Conservation (phyloP, 2,329 filamentous ascomycete species). For the Cadophora sp. region DNA sequence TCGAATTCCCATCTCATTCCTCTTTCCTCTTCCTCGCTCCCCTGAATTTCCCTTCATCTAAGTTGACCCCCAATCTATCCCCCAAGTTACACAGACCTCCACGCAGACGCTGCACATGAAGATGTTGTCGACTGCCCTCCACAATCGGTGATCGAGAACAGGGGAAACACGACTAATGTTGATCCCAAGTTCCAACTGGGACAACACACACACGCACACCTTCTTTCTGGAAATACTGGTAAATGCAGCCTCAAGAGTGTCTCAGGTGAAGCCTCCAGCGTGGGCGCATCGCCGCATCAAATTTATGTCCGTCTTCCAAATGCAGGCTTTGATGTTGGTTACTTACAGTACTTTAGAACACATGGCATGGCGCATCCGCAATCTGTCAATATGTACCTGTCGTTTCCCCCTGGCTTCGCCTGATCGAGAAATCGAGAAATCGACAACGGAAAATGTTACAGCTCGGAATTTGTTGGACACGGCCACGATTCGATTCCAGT, state of each 20-base stretch:
- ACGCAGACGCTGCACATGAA: conserved; percentile 12
- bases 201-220: not conserved
- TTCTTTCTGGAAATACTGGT: conserved; percentile 7
- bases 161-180: conserved; percentile 17
- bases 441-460: conserved; percentile 24
- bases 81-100: conserved; percentile 19
- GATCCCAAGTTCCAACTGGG: conserved; percentile 7
- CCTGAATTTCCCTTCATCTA: not conserved
- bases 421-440: too few relatives aligned
- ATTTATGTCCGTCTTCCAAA: not conserved
- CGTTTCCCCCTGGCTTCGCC: too few relatives aligned
- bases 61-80: conserved; percentile 8
- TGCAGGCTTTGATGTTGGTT: not conserved
- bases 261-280: conserved; percentile 18
- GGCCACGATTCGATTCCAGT: not conserved
- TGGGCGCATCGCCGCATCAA: conserved; percentile 8
- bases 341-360: conserved; percentile 14
- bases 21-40: not conserved
- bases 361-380: conserved; percentile 17
- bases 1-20: not conserved
- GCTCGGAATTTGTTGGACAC: conserved; percentile 14
- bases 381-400: not conserved
- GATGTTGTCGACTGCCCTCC: not conserved
- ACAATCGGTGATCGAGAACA: not conserved
- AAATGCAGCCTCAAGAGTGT: conserved; percentile 25